phyloP scores from a whole-genome alignment of 106 monocot genomes.

The Apostasia ramifera region DNA sequence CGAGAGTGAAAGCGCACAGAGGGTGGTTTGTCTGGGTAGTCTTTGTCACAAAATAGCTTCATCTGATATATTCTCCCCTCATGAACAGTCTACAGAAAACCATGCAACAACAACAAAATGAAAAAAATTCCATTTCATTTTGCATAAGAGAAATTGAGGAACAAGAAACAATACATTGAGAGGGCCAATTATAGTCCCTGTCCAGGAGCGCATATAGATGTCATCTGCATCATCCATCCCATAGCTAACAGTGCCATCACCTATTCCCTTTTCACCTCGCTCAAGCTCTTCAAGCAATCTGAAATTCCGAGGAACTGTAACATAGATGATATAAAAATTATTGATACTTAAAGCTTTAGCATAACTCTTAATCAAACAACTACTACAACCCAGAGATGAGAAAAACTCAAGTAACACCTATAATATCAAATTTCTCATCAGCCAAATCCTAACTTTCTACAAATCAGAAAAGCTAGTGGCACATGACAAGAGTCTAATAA shows the following conservation, averaged over 20 bases:
- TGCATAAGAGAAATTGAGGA: too few species aligned
- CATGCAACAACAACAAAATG: neutral
- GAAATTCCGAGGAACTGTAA: constrained; percentile 41
- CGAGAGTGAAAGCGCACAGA: constrained; percentile 30
- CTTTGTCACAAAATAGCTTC: constrained; percentile 29
- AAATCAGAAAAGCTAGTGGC: too few species aligned
- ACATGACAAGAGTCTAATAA: too few species aligned
- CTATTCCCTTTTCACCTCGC: constrained; percentile 16
- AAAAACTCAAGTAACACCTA: too few species aligned
- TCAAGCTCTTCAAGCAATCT: constrained; percentile 49
- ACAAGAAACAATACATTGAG: constrained; percentile 11
- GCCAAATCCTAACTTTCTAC: too few species aligned
- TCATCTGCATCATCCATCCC: constrained; percentile 32
- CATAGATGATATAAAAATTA: too few species aligned
- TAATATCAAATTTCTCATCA: too few species aligned
- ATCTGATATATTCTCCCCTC: constrained; percentile 32
- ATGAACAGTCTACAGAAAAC: constrained; percentile 21
- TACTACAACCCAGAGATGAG: too few species aligned
- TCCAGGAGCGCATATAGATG: constrained; percentile 36
- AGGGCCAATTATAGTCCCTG: constrained; percentile 33
- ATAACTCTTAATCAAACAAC: too few species aligned
- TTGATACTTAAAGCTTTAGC: too few species aligned
- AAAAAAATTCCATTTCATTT: too few species aligned
- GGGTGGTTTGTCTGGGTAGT: constrained; percentile 26
- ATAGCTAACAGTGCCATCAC: too few species aligned